These are phyloP conservation scores for Ustilago cynodontis DNA, from an alignment of 1,284 basidiomycete species.

Conservation along the genomic window DNA sequence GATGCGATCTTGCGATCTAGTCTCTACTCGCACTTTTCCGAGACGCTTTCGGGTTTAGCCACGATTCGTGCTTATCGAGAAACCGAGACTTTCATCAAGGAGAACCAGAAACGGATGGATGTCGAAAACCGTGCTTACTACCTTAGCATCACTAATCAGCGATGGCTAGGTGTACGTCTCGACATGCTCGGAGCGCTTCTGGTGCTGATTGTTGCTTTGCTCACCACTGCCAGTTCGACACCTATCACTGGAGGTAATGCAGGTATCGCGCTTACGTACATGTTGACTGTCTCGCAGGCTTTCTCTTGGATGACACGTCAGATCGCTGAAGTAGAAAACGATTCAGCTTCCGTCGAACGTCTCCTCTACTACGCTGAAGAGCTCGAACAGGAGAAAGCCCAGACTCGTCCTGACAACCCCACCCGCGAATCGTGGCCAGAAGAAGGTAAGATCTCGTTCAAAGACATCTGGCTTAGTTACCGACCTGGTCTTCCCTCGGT, in stretches of 20 bases:
- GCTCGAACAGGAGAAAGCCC: conserved; percentile 67
- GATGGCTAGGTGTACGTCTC: conserved; percentile 83
- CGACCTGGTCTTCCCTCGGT: conserved; percentile 73
- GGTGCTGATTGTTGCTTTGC: conserved; percentile 64
- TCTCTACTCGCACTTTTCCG: conserved; percentile 87
- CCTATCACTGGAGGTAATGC: conserved; percentile 47
- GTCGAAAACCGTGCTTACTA: conserved; percentile 91
- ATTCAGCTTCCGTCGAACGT: conserved; percentile 69
- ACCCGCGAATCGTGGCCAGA: conserved; percentile 66
- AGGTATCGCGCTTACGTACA: conserved; percentile 67
- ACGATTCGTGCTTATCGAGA: conserved; percentile 84
- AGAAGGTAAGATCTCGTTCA: conserved; percentile 66
- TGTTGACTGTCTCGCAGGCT: conserved; percentile 63
- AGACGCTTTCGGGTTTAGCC: conserved; percentile 84
- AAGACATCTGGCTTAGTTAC: conserved; percentile 72
- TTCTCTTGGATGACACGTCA: conserved; percentile 69
- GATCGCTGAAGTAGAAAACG: conserved; percentile 70
- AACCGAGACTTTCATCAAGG: conserved; percentile 73
- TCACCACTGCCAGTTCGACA: conserved; percentile 51
- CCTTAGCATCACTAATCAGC: conserved; percentile 83
- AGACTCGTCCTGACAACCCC: conserved; percentile 54
- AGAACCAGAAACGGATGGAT: conserved; percentile 78
- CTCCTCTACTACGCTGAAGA: conserved; percentile 66
- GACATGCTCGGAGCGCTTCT: conserved; percentile 69
- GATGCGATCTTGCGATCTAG: conserved; percentile 78